These are phyloP conservation scores for Aspergillus sp. DNA, from an alignment of 2,329 filamentous ascomycete species.

Conservation along the genomic window DNA sequence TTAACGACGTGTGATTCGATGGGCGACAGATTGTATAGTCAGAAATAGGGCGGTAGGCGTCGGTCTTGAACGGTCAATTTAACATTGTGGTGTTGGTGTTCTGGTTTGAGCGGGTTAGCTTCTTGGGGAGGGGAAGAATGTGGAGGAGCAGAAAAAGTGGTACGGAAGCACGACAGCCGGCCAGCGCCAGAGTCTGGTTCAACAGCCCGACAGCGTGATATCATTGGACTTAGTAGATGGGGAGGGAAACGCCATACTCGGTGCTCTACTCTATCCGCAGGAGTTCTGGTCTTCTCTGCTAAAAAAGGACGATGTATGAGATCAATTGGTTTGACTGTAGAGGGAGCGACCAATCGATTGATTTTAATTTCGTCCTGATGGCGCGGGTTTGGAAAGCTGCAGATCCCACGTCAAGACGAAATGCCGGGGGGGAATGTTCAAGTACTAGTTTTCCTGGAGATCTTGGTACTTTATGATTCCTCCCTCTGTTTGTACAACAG, in stretches of 20 bases:
- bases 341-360: conserved; percentile 18
- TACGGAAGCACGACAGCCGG: conserved; percentile 14
- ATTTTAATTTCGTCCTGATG: conserved; percentile 12
- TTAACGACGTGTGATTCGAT: conserved; percentile 23
- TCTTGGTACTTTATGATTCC: conserved; percentile 23
- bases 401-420: conserved; percentile 22
- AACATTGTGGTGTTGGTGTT: conserved; percentile 26
- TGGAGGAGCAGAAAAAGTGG: conserved; percentile 22
- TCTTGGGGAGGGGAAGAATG: conserved; percentile 18
- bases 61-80: conserved; percentile 24
- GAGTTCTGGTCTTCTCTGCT: conserved; percentile 2
- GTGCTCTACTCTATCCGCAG: conserved; percentile 33
- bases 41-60: conserved; percentile 17
- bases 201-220: conserved; percentile 30
- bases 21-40: conserved; percentile 22
- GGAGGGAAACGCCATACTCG: conserved; percentile 7
- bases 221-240: conserved; percentile 28
- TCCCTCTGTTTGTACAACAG: conserved; percentile 19
- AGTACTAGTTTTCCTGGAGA: conserved; percentile 8
- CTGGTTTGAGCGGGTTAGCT: conserved; percentile 21
- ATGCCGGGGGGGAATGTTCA: conserved; percentile 13
- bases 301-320: neutral
- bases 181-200: conserved; percentile 23
- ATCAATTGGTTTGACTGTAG: conserved; percentile 26
- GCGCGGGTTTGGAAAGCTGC: conserved; percentile 20